phyloP scores from a whole-genome alignment of 2,329 filamentous ascomycete species.

The Magnaporthiopsis poae region DNA sequence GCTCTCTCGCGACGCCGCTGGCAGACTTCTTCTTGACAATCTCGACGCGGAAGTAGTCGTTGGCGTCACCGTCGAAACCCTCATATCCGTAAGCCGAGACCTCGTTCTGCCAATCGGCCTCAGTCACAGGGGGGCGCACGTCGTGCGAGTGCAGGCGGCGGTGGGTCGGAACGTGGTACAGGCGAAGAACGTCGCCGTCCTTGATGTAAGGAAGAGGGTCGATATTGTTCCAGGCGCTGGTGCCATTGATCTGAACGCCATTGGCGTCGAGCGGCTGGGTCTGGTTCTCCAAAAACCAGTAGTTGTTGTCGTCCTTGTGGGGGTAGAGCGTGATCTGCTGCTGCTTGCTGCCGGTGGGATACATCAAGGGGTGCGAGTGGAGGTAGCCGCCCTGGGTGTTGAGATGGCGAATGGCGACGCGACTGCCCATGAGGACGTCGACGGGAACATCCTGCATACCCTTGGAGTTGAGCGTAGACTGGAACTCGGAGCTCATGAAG shows the following conservation, averaged over 20 bases:
- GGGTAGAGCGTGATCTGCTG: constrained; percentile 97
- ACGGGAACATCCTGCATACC: constrained; percentile 90
- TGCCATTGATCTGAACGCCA: constrained; percentile 69
- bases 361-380: constrained; percentile 95
- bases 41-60: constrained; percentile 89
- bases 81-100: constrained; percentile 96
- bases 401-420: constrained; percentile 77
- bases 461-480: constrained; percentile 93
- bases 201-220: constrained; percentile 50
- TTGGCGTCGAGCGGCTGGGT: constrained; percentile 75
- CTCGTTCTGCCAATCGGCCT: constrained; percentile 91
- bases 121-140: constrained; percentile 73
- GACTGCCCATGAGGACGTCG: constrained; percentile 81
- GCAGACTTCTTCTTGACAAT: constrained; percentile 86
- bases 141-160: constrained; percentile 94
- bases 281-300: constrained; percentile 90
- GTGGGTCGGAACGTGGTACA: constrained; percentile 76
- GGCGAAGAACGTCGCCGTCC: constrained; percentile 68
- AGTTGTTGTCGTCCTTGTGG: constrained; percentile 97
- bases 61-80: constrained; percentile 91
- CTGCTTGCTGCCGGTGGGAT: constrained; percentile 92
- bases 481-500: constrained; percentile 99
- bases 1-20: constrained; percentile 66
- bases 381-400: constrained; percentile 97
- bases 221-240: constrained; percentile 71